Evolutionary conservation across 2,329 filamentous ascomycete species (phyloP).

Genomic region (Sporothrix curviconia): DNA sequence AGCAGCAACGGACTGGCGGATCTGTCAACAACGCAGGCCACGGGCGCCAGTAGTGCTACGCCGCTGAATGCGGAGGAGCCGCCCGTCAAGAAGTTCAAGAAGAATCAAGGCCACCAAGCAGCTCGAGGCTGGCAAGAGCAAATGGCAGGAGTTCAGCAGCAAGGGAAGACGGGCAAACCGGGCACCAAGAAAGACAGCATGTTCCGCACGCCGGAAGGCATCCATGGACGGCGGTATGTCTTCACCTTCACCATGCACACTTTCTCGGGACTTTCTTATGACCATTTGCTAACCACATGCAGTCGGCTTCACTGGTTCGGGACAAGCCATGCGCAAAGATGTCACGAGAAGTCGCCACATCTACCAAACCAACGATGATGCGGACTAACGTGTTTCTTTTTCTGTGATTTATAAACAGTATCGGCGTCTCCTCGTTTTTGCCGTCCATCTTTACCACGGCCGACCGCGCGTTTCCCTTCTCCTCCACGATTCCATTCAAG

Average conservation of each 20-base stretch:
- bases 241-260: too few relatives aligned
- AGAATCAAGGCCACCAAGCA: slow-evolving; percentile 87
- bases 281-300: slow-evolving; percentile 23
- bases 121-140: slow-evolving; percentile 81
- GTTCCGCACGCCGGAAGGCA: slow-evolving; percentile 86
- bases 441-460: too few relatives aligned
- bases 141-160: slow-evolving; percentile 87
- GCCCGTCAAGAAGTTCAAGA: slow-evolving; percentile 73
- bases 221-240: slow-evolving; percentile 74
- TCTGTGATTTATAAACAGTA: too few relatives aligned
- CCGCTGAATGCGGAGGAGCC: slow-evolving; percentile 54
- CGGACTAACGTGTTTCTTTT: slow-evolving; percentile 47
- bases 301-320: slow-evolving; percentile 96
- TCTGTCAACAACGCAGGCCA: slow-evolving; percentile 16
- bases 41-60: background rate
- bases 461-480: too few relatives aligned
- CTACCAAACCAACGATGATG: slow-evolving; percentile 70
- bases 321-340: slow-evolving; percentile 93
- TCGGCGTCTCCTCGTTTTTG: too few relatives aligned
- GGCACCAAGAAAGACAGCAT: slow-evolving; percentile 83
- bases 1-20: background rate
- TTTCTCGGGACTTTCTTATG: background rate
- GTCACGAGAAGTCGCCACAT: slow-evolving; percentile 73
- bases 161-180: slow-evolving; percentile 65
- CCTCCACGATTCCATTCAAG: too few relatives aligned